Conservation (phyloP, 106 monocot species). For the Acorus calamus region DNA sequence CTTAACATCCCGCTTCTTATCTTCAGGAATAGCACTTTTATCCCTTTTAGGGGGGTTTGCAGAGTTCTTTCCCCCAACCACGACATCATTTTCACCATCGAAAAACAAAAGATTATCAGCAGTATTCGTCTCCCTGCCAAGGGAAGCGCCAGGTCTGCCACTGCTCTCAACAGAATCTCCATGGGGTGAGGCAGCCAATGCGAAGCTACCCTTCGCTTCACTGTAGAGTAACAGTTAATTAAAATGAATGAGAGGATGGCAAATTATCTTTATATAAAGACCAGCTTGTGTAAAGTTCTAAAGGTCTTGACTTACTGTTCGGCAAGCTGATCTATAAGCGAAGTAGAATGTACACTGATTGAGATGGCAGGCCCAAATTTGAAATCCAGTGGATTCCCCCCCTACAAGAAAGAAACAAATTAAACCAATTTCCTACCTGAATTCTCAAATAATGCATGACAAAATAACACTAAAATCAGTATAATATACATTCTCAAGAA, state of each 20-base stretch:
- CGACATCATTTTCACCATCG: constrained; percentile 45
- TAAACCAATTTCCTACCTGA: too few species aligned
- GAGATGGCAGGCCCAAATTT: constrained; percentile 54
- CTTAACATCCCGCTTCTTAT: constrained; percentile 30
- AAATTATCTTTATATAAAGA: too few species aligned
- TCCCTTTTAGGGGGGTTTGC: constrained; percentile 38
- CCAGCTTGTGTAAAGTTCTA: not conserved
- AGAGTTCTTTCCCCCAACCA: constrained; percentile 26
- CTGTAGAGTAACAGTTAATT: constrained; percentile 24
- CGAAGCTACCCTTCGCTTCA: constrained; percentile 80
- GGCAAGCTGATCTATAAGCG: constrained; percentile 44
- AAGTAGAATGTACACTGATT: constrained; percentile 72
- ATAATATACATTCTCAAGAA: constrained; percentile 63
- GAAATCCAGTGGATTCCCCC: constrained; percentile 94
- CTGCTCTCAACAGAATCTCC: constrained; percentile 94
- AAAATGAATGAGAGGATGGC: not conserved
- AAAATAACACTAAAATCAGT: not conserved
- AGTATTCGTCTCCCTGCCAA: constrained; percentile 51
- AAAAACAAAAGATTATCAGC: constrained; percentile 83
- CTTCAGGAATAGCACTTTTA: constrained; percentile 25
- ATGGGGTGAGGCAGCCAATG: constrained; percentile 59
- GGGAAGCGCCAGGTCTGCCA: constrained; percentile 39
- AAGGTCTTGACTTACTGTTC: constrained; percentile 57
- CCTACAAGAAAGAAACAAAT: constrained; percentile 25
- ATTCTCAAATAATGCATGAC: too few species aligned